Evolutionary conservation across 1,139 yeast genomes (phyloP).

Genomic region (Lodderomyces oxycetoniae): DNA sequence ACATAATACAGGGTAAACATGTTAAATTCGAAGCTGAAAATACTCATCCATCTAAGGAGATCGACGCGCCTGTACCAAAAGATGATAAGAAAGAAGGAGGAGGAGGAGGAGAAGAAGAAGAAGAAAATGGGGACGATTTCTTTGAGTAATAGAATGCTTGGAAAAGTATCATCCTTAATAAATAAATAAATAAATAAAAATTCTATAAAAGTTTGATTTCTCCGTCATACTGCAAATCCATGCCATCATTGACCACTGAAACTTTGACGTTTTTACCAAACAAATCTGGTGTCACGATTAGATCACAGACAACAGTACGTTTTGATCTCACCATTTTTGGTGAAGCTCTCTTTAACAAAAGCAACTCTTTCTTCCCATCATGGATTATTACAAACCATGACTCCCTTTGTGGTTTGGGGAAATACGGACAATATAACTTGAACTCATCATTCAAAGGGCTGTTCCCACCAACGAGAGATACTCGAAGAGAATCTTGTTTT

Average conservation of each 20-base stretch:
- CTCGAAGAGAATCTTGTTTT: constrained; percentile 28
- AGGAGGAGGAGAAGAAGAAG: constrained; percentile 28
- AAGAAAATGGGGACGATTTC: constrained; percentile 40
- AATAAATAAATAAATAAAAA: background rate
- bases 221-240: constrained; percentile 43
- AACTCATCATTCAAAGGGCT: constrained; percentile 53
- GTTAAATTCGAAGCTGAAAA: constrained; percentile 14
- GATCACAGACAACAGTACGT: constrained; percentile 38
- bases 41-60: constrained; percentile 23
- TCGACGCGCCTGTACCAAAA: constrained; percentile 37
- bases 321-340: constrained; percentile 47
- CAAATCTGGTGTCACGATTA: constrained; percentile 49
- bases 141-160: constrained; percentile 35
- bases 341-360: constrained; percentile 62
- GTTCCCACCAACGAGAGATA: constrained; percentile 52
- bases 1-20: constrained; percentile 47
- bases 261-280: constrained; percentile 43
- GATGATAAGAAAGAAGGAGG: constrained; percentile 13
- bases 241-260: constrained; percentile 60
- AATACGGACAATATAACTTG: constrained; percentile 70
- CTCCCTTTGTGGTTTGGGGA: constrained; percentile 89
- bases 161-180: background rate
- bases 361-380: constrained; percentile 45
- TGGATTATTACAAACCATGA: constrained; percentile 82
- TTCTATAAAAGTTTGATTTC: constrained; percentile 7